Evolutionary conservation across 2,329 filamentous ascomycete genomes (phyloP).

Genomic region (Anthostomella pinea): DNA sequence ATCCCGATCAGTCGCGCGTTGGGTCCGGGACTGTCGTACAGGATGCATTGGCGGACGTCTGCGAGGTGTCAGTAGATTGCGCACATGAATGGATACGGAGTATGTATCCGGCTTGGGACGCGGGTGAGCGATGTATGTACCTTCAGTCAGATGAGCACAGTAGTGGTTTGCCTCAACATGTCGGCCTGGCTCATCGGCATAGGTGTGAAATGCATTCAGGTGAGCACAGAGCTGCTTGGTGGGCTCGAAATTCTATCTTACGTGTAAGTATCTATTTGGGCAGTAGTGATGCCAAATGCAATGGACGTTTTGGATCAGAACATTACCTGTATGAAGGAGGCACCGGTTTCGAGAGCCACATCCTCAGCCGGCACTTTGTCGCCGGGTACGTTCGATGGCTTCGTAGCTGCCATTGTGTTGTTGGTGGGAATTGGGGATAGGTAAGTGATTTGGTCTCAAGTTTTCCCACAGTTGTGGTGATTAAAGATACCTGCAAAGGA

Average conservation of each 20-base stretch:
- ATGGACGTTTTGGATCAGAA: background rate
- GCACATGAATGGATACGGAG: no score
- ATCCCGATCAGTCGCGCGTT: slow-evolving; percentile 76
- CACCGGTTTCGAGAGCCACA: slow-evolving; percentile 59
- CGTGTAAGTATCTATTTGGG: slow-evolving; percentile 5
- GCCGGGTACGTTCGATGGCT: slow-evolving; percentile 39
- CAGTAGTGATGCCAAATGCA: no score
- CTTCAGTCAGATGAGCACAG: slow-evolving; percentile 71
- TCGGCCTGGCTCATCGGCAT: slow-evolving; percentile 67
- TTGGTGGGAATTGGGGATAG: background rate
- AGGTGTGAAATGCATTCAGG: slow-evolving; percentile 83
- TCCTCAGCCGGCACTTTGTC: slow-evolving; percentile 53
- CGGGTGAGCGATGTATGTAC: slow-evolving; percentile 25
- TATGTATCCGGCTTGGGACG: background rate
- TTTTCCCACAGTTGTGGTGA: background rate
- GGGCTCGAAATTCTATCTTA: slow-evolving; percentile 62
- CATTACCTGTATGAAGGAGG: slow-evolving; percentile 54
- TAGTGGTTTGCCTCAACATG: slow-evolving; percentile 81
- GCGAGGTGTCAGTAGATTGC: slow-evolving; percentile 10
- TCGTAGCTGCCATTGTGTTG: slow-evolving; percentile 13
- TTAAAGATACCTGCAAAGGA: no score
- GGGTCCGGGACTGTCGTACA: slow-evolving; percentile 70
- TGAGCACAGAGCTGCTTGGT: slow-evolving; percentile 76
- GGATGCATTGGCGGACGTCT: slow-evolving; percentile 80
- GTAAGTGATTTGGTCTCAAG: slow-evolving; percentile 1